Base-by-base conservation (phyloP, 2,329 filamentous ascomycete species). In the Westerdykella ornata region DNA sequence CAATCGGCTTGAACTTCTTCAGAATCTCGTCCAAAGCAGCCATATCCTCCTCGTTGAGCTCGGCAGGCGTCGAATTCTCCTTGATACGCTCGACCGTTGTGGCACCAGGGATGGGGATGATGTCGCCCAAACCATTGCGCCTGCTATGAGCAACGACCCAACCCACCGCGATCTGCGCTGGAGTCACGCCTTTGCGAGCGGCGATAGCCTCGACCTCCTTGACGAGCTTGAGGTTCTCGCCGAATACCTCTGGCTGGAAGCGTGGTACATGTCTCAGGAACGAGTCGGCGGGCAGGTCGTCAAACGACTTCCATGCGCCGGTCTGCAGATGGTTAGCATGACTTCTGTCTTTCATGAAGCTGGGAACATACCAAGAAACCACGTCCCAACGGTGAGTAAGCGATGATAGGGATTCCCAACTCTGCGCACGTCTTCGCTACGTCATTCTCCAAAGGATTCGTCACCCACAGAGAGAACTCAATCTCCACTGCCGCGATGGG, bases 71-170 rank as follows among this genome's bases (percentile, higher is more conserved):
- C 22, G 70, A 63, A 51, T 85, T 85, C 69, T 85, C 81, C n/a
- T 67, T 53, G 9, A 84, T 71, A 16, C 80, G 70, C 29, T 67
- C 71, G 8, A 65, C 67, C 4, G 71, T 78, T 1, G 76, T 77
- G 7, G 81, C 76, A 2, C 82, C 82, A 0, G 82, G 82, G 45
- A 85, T 84, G 5, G 81, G 81, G 38, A 85, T 75, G 46, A 84
- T 75, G 20, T 56, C 62, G 16, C 75, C 76, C 71, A 76, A 72
- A 30, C 74, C 77, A 5, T 74, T 69, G 28, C 67, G 69, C 38
- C 64, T 66, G 32, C 70, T 74, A 31, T 80, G 65, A 1, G 71
- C 63, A 34, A 71, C 52, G 2, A 79, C 64, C 82, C 83, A 88
- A 38, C 72, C 74, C 40, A 88, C 68, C 12, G 82, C 82, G 19